Evolutionary conservation across 306 rosid genomes (phyloP), one percentile per base, ranked within the genome.

Genomic region (Begonia peltatifolia): DNA sequence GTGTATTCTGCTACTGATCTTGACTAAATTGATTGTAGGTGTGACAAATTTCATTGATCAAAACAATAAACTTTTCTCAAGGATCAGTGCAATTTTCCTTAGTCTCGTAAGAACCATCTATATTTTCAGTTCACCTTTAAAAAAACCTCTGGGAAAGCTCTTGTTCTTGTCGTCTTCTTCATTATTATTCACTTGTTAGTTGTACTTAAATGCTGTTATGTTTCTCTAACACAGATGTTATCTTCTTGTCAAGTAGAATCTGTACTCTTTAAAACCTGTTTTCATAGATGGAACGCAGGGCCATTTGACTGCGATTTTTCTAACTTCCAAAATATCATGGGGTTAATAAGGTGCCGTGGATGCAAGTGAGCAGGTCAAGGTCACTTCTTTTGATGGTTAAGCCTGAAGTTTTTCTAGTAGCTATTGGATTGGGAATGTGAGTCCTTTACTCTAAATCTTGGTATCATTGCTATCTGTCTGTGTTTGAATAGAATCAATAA

Each of bases 351-450:
- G 95, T 90, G 66, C 97, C 97, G 50, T 90, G 94, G 95, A 83
- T 68, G 60, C 97, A 90, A 76, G 85, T 90, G 63, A 90, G 97
- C 78, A 82, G 59, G 73, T 90, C 97, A 14, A 80, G 90, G 77
- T 62, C 95, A 50, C 71, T 82, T 49, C 66, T 90, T 55, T 46
- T 90, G 71, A 67, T 72, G 84, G 95, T 90, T 70, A 80, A 80
- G 68, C 95, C 97, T 62, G 30, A 65, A 18, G 75, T 69, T 65
- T 90, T 90, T 73, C 94, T 90, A 50, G 68, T 71, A 53, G 95
- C 97, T 49, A 74, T 80, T 75, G 97, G 87, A 78, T 60, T 87
- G 67, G 97, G 95, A 73, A 67, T 69, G 95, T 90, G 79, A 6
- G 94, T 67, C 25, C 47, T 52, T 55, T 53, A 53, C 48, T 38